These are phyloP conservation scores for Exidia glandulosa DNA, from an alignment of 768 basidiomycete genomes.

Conservation along the genomic window DNA sequence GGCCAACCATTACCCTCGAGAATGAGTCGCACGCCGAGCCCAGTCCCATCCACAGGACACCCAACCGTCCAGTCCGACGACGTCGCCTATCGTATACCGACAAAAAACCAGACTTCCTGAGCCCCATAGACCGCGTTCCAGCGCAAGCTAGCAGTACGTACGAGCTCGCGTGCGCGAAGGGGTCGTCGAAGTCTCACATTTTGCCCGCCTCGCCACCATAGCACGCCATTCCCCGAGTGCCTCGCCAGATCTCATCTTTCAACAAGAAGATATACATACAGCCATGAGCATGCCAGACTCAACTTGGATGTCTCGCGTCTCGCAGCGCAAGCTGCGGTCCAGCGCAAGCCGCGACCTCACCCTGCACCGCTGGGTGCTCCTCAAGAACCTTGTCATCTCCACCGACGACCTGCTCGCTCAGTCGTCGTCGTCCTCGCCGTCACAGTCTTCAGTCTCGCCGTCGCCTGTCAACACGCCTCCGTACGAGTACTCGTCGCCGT, in stretches of 20 bases:
- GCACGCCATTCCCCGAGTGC: background rate
- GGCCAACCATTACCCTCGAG: conserved; percentile 22
- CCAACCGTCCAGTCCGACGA: conserved; percentile 6
- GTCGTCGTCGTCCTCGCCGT: conserved; percentile 30
- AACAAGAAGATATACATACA: conserved; percentile 37
- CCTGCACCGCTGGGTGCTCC: conserved; percentile 78
- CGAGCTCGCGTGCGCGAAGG: background rate
- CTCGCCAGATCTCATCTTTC: conserved; percentile 1
- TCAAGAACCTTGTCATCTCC: conserved; percentile 71
- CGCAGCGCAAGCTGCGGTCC: conserved; percentile 20
- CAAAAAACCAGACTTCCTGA: too few relatives aligned
- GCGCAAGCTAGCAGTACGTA: background rate
- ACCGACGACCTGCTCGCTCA: conserved; percentile 2
- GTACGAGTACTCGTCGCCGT: conserved; percentile 35
- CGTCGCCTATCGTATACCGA: conserved; percentile 72
- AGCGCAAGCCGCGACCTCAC: conserved; percentile 39
- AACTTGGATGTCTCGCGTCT: conserved; percentile 55
- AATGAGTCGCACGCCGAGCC: conserved; percentile 88
- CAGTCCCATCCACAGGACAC: conserved; percentile 42
- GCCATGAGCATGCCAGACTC: conserved; percentile 43
- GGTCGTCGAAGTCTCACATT: background rate
- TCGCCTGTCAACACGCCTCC: conserved; percentile 23
- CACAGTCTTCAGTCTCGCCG: conserved; percentile 17
- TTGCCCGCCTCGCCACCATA: too few relatives aligned
- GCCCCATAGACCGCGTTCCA: background rate